These are phyloP conservation scores for Rhypophila decipiens DNA, from an alignment of 495 filamentous ascomycete genomes.

Conservation along the genomic window DNA sequence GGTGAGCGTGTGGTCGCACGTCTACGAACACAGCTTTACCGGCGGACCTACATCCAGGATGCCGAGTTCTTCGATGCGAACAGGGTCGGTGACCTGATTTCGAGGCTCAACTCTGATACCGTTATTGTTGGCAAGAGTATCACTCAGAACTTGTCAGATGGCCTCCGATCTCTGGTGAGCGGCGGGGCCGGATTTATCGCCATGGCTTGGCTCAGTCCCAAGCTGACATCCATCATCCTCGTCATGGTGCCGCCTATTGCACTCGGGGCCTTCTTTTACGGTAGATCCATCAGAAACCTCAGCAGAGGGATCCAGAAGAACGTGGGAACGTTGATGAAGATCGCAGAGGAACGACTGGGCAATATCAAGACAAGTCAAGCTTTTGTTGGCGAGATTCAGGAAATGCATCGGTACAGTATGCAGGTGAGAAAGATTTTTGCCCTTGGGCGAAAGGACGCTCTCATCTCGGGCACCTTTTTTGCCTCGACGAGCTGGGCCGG, in stretches of 20 bases:
- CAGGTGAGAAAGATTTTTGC: constrained; percentile 89
- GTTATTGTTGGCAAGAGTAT: constrained; percentile 98
- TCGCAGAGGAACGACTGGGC: constrained; percentile 90
- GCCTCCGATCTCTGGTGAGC: constrained; percentile 79
- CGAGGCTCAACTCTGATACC: constrained; percentile 88
- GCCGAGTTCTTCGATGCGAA: constrained; percentile 99
- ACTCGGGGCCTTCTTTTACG: constrained; percentile 86
- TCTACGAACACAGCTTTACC: constrained; percentile 81
- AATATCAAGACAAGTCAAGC: constrained; percentile 95
- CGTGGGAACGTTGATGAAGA: constrained; percentile 85
- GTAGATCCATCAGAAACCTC: constrained; percentile 75
- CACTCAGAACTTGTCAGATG: constrained; percentile 95
- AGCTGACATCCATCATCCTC: constrained; percentile 78
- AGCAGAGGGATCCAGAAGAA: constrained; percentile 90
- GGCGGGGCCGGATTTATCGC: constrained; percentile 79
- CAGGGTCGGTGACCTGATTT: constrained; percentile 91
- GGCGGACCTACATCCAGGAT: constrained; percentile 85
- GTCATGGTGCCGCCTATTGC: constrained; percentile 89
- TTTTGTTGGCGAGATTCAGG: constrained; percentile 85
- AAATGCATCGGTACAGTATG: constrained; percentile 82
- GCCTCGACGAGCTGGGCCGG: constrained; percentile 81
- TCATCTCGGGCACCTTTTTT: constrained; percentile 89
- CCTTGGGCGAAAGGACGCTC: constrained; percentile 75
- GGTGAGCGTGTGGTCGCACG: constrained; percentile 90
- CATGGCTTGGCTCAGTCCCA: constrained; percentile 90